These are phyloP conservation scores for Aschersonia sp. DNA, from an alignment of 2,329 filamentous ascomycete genomes.

Conservation along the genomic window DNA sequence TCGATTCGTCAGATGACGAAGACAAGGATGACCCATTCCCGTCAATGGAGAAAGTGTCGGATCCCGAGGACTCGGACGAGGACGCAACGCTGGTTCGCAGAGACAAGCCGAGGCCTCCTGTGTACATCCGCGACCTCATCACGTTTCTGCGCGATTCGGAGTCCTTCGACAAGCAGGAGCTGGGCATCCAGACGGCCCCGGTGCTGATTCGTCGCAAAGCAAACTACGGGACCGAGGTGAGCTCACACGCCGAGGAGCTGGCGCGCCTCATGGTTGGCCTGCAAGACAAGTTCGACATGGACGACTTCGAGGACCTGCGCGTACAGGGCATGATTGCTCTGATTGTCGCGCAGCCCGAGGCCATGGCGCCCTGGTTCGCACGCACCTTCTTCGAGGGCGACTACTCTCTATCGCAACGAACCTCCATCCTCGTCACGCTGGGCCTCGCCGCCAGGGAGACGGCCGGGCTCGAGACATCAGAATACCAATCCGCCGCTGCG, in stretches of 20 bases:
- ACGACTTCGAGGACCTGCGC: conserved; percentile 60
- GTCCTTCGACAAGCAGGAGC: conserved; percentile 68
- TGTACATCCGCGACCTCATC: conserved; percentile 82
- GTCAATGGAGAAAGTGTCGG: conserved; percentile 74
- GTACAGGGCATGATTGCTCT: conserved; percentile 73
- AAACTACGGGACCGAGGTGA: conserved; percentile 76
- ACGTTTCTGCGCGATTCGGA: conserved; percentile 66
- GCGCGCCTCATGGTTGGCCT: conserved; percentile 63
- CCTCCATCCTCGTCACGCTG: conserved; percentile 65
- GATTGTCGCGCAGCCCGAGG: conserved; percentile 57
- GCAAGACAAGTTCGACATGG: conserved; percentile 72
- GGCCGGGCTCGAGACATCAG: conserved; percentile 55
- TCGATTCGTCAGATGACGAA: conserved; percentile 43
- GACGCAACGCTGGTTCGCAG: conserved; percentile 77
- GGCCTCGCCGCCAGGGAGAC: conserved; percentile 75
- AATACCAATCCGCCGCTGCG: conserved; percentile 30
- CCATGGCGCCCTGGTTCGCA: conserved; percentile 73
- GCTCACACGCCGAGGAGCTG: conserved; percentile 69
- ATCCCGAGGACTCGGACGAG: conserved; percentile 82
- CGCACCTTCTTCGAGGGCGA: conserved; percentile 83
- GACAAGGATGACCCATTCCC: conserved; percentile 42
- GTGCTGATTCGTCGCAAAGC: conserved; percentile 76
- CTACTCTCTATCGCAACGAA: conserved; percentile 74
- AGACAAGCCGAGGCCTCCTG: conserved; percentile 69
- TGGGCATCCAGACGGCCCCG: conserved; percentile 66